Evolutionary conservation across 2,329 filamentous ascomycete genomes (phyloP).

Genomic region (Colletotrichum tabaci): DNA sequence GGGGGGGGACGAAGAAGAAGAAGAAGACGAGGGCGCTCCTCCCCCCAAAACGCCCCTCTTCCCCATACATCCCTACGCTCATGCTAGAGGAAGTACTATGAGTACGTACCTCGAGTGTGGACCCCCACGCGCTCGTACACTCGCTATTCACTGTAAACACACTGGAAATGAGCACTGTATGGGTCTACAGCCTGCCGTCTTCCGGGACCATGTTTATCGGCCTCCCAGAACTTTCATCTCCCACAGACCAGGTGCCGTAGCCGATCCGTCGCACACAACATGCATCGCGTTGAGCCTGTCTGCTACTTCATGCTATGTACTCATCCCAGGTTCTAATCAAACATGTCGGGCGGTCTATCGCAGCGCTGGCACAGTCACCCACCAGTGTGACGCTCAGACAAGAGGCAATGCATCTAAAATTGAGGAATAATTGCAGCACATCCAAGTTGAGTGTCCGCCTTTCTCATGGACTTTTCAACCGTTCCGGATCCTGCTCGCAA

Average conservation of each 20-base stretch:
- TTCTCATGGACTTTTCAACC: neutral
- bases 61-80: constrained; percentile 16
- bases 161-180: neutral
- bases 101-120: neutral
- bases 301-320: no score
- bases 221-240: neutral
- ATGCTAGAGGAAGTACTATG: no score
- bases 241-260: neutral
- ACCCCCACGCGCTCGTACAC: neutral
- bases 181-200: neutral
- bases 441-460: neutral
- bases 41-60: constrained; percentile 27
- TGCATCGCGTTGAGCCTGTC: no score
- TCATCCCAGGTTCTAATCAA: no score
- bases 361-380: no score
- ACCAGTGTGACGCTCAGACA: no score
- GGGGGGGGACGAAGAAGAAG: constrained; percentile 9
- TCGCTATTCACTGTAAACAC: neutral
- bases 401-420: neutral
- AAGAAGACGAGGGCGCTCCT: neutral
- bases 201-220: neutral
- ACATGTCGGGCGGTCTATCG: no score
- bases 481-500: neutral
- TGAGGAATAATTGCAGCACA: neutral
- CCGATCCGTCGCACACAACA: no score